Conservation (phyloP, 164 flowering plant genomes). For the Berberis vulgaris region DNA sequence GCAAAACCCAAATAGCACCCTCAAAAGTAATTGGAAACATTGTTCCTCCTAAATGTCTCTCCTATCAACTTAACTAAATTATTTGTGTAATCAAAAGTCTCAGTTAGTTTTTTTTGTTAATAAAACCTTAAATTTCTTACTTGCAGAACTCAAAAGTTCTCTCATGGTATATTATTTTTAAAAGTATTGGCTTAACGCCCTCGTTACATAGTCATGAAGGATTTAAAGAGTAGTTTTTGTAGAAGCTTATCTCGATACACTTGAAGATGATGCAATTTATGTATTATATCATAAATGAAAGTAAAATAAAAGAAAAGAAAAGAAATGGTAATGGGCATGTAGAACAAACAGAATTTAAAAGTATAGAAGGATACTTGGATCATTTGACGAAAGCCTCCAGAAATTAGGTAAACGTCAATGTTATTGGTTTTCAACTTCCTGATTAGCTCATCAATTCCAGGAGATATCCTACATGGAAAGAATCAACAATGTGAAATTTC, state of each 20-base stretch:
- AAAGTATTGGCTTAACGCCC: too few relatives aligned
- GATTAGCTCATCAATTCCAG: constrained; percentile 74
- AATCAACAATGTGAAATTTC: constrained; percentile 8
- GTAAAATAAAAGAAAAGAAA: not conserved
- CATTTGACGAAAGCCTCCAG: constrained; percentile 99
- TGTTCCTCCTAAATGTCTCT: too few relatives aligned
- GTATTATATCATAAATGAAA: not conserved
- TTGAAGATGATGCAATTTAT: not conserved
- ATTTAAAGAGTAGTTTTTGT: too few relatives aligned
- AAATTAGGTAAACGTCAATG: constrained; percentile 60
- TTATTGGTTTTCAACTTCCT: constrained; percentile 60
- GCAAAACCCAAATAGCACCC: too few relatives aligned
- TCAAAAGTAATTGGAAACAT: too few relatives aligned
- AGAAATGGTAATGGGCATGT: not conserved
- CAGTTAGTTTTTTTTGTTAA: too few relatives aligned
- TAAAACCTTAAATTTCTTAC: too few relatives aligned
- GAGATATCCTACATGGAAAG: constrained; percentile 58
- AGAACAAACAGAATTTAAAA: not conserved
- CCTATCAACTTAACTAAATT: too few relatives aligned
- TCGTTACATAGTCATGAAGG: too few relatives aligned
- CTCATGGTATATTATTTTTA: too few relatives aligned
- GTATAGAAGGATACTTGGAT: constrained; percentile 51
- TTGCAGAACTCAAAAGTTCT: too few relatives aligned
- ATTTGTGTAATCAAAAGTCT: too few relatives aligned
- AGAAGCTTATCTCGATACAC: not conserved